Conservation (phyloP, 768 basidiomycete species). For the Termitomyces sp. region DNA sequence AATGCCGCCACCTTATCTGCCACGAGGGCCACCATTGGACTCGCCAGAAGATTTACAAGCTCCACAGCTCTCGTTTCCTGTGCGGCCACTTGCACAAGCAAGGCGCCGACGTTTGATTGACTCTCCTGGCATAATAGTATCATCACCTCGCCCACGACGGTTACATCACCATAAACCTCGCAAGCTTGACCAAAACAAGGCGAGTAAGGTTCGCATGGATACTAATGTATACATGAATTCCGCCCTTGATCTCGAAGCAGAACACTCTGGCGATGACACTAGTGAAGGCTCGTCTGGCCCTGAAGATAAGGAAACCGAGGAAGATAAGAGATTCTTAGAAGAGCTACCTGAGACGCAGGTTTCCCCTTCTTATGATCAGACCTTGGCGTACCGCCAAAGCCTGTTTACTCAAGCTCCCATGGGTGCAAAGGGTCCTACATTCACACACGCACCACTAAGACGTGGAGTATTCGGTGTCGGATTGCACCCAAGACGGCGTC, state of each 20-base stretch:
- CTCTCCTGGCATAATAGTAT: constrained; percentile 19
- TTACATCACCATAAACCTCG: constrained; percentile 29
- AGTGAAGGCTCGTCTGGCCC: constrained; percentile 55
- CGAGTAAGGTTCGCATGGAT: neutral
- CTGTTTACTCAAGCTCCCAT: constrained; percentile 63
- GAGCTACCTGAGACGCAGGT: constrained; percentile 62
- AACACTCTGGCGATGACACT: constrained; percentile 76
- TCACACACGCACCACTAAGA: constrained; percentile 46
- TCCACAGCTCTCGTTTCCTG: constrained; percentile 24
- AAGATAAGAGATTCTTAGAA: constrained; percentile 61
- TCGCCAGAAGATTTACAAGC: constrained; percentile 7
- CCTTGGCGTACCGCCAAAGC: constrained; percentile 60
- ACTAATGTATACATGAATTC: constrained; percentile 19
- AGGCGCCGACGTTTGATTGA: constrained; percentile 18
- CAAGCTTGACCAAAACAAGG: constrained; percentile 16
- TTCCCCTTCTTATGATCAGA: constrained; percentile 70
- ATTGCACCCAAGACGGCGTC: constrained; percentile 14
- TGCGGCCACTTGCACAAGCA: constrained; percentile 15
- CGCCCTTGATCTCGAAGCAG: constrained; percentile 64
- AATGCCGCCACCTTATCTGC: constrained; percentile 25
- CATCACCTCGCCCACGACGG: constrained; percentile 30
- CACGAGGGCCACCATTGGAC: constrained; percentile 10
- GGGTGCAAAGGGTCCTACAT: constrained; percentile 39
- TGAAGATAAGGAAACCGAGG: constrained; percentile 59
- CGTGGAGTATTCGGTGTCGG: constrained; percentile 32